Conservation (phyloP, 2,329 filamentous ascomycete genomes). For the Aureobasidium mangrovei region DNA sequence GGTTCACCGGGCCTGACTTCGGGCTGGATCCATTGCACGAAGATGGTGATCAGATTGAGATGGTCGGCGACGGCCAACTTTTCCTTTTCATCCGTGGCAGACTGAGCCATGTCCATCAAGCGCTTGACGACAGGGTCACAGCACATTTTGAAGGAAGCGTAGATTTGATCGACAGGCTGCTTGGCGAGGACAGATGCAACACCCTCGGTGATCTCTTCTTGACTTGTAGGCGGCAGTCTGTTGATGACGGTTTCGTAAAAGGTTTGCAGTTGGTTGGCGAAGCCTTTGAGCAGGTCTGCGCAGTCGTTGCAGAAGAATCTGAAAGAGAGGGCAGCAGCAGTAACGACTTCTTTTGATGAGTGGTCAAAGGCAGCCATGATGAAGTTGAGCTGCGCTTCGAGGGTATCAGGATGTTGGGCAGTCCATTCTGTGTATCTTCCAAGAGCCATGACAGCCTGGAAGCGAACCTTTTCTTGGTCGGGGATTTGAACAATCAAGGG, state of each 20-base stretch:
- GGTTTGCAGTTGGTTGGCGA: conserved; percentile 76
- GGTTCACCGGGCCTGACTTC: conserved; percentile 62
- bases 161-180: conserved; percentile 71
- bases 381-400: conserved; percentile 89
- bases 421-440: conserved; percentile 98
- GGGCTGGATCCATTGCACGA: conserved; percentile 70
- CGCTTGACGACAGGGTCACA: conserved; percentile 82
- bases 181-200: conserved; percentile 86
- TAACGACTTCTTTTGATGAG: conserved; percentile 79
- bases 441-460: conserved; percentile 95
- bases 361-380: conserved; percentile 90
- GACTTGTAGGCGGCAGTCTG: conserved; percentile 72
- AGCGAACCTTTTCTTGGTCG: conserved; percentile 93
- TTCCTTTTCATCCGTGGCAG: conserved; percentile 70
- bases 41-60: conserved; percentile 83
- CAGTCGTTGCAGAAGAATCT: conserved; percentile 97
- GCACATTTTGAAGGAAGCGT: conserved; percentile 80
- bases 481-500: conserved; percentile 90
- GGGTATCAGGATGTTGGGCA: conserved; percentile 79
- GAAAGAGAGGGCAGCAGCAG: conserved; percentile 86
- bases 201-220: conserved; percentile 94
- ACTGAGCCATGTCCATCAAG: conserved; percentile 78
- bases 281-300: conserved; percentile 71
- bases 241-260: conserved; percentile 91
- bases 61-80: conserved; percentile 90